Evolutionary conservation across 164 flowering plant genomes (phyloP), one percentile per base, ranked within the genome.

Genomic region (Berberis thunbergii): DNA sequence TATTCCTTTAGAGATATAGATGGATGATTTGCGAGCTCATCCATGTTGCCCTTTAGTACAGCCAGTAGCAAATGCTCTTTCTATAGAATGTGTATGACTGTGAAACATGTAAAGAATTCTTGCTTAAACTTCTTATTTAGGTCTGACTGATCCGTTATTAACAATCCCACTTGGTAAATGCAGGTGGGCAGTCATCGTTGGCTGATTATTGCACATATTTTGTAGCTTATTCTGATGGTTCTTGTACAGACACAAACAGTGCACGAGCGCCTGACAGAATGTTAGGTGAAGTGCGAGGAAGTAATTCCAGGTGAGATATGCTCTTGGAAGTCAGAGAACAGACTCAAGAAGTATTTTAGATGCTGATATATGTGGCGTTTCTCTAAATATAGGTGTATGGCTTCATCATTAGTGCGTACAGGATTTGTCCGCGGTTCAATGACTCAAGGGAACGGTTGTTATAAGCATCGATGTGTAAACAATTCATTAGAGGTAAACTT

Each of bases 201-300:
- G 99, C 99, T 59, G 99, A 95, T 84, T 95, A 95, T 72, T 95
- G 99, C 78, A 85, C 99, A 10, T 95, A 91, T 68, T 95, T 80
- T 75, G 96, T 95, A 40, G 96, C 99, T 52, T 95, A 95, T 72
- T 95, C 99, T n/a, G 99, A 95, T 81, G 99, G 99, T 57, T 95
- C 97, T 67, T 95, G 99, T 75, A 89, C 96, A 63, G 97, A 95
- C 73, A 78, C 85, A 49, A 89, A 86, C 64, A 86, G 97, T 82
- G 96, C 97, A 59, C 78, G 99, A 10, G 81, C 94, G 57, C 99
- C 99, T 60, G 99, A 95, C 78, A 84, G 92, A 74, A 91, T 95
- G 99, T 77, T 95, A 78, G 99, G 99, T 70, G 99, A 95, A 84
- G 89, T 95, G 70, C 88, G 99, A 41, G 99, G 97, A 66, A 79